Conservation (phyloP, 202 grass and related monocot genomes). For the Cymbopogon flexuosus region DNA sequence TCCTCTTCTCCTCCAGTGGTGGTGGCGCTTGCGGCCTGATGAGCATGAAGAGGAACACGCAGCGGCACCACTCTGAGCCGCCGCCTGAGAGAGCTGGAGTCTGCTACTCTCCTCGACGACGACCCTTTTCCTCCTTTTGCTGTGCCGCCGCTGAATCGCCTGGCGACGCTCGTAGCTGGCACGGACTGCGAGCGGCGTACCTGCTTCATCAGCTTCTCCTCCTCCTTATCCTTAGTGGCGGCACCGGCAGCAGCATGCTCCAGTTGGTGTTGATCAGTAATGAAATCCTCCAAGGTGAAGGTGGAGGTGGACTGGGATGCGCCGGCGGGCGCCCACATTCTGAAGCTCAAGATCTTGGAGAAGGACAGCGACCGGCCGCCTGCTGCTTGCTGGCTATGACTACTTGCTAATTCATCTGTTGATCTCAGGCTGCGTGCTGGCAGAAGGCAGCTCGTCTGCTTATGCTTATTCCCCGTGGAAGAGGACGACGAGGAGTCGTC, state of each 20-base stretch:
- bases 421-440: constrained; percentile 31
- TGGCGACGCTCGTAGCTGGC: constrained; percentile 23
- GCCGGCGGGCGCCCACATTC: background rate
- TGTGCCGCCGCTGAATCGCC: constrained; percentile 7
- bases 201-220: background rate
- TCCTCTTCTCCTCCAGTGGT: background rate
- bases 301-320: background rate
- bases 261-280: constrained; percentile 1
- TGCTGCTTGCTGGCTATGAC: background rate
- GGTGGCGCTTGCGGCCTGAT: background rate
- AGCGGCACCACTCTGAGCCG: background rate
- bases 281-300: background rate
- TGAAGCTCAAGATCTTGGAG: constrained; percentile 49
- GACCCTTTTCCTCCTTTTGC: too few relatives aligned
- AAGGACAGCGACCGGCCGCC: constrained; percentile 36
- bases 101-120: constrained; percentile 16
- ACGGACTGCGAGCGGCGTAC: constrained; percentile 39
- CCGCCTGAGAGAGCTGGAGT: constrained; percentile 24
- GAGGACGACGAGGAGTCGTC: background rate
- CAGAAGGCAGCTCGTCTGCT: constrained; percentile 21
- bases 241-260: background rate
- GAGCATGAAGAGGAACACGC: background rate
- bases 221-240: background rate
- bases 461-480: background rate
- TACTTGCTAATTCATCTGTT: background rate